Conservation (phyloP, 495 filamentous ascomycete species). For the Hypoxylon crocopeplum region DNA sequence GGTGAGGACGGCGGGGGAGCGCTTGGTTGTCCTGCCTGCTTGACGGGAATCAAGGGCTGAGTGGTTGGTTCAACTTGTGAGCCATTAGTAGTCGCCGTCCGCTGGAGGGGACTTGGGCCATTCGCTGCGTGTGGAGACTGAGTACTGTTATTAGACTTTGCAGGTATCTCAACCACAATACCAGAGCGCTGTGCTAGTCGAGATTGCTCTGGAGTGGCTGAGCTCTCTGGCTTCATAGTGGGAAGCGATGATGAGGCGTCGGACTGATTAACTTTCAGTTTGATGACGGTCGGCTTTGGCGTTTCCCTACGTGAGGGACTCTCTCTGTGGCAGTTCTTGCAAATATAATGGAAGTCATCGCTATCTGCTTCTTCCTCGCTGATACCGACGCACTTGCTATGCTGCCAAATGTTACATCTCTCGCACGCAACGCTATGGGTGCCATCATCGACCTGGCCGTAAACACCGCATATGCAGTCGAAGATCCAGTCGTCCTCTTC, state of each 20-base stretch:
- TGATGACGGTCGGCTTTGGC: slow-evolving; percentile 60
- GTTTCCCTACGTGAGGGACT: slow-evolving; percentile 59
- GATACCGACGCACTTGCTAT: slow-evolving; percentile 88
- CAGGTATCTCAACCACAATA: slow-evolving; percentile 25
- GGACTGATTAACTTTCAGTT: slow-evolving; percentile 74
- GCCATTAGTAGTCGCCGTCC: slow-evolving; percentile 8
- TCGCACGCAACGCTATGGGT: slow-evolving; percentile 95
- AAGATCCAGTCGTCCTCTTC: slow-evolving; percentile 92
- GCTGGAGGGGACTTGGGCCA: not conserved
- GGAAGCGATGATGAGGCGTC: slow-evolving; percentile 53
- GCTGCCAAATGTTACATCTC: slow-evolving; percentile 94
- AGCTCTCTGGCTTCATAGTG: slow-evolving; percentile 19
- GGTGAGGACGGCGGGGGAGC: slow-evolving; percentile 34
- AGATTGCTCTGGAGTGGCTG: slow-evolving; percentile 16
- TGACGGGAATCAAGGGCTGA: slow-evolving; percentile 31
- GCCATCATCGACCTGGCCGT: slow-evolving; percentile 92
- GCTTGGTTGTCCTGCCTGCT: slow-evolving; percentile 32
- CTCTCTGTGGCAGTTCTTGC: slow-evolving; percentile 74
- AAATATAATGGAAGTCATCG: slow-evolving; percentile 90
- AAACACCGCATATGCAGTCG: slow-evolving; percentile 88
- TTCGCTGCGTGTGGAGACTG: slow-evolving; percentile 16
- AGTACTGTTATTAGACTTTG: slow-evolving; percentile 4
- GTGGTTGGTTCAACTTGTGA: slow-evolving; percentile 14
- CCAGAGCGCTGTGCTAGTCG: slow-evolving; percentile 9
- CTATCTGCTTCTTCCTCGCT: slow-evolving; percentile 76